These are phyloP conservation scores for Chytriomyces sp. DNA, from an alignment of 192 early-diverging fungal species.

Conservation along the genomic window DNA sequence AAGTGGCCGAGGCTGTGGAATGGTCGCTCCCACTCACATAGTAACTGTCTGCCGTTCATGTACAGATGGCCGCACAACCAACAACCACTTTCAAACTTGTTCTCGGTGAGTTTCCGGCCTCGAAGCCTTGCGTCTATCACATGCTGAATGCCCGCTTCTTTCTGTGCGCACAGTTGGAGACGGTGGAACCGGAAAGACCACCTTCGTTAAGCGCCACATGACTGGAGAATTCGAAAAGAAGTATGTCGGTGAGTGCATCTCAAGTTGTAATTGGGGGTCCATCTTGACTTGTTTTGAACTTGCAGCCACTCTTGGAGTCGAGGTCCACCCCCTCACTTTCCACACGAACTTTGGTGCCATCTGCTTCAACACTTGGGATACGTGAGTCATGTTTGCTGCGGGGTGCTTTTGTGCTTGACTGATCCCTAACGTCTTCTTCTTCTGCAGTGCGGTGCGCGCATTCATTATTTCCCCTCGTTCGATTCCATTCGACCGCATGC, in stretches of 20 bases:
- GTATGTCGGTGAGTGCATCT: slow-evolving; percentile 82
- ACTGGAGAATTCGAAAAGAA: slow-evolving; percentile 99
- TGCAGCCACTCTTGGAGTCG: slow-evolving; percentile 97
- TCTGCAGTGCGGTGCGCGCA: slow-evolving; percentile 4
- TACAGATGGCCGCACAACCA: slow-evolving; percentile 17
- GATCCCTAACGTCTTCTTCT: neutral
- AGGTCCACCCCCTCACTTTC: slow-evolving; percentile 98
- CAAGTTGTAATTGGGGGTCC: slow-evolving; percentile 7
- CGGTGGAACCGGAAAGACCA: slow-evolving; percentile 99
- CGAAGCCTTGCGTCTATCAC: neutral
- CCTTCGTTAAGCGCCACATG: slow-evolving; percentile 99
- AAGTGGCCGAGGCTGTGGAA: too few relatives aligned
- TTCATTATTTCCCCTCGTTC: neutral
- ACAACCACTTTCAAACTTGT: slow-evolving; percentile 87
- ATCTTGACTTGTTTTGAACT: neutral
- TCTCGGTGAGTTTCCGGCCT: slow-evolving; percentile 66
- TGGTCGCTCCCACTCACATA: too few relatives aligned
- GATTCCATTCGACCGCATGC: neutral
- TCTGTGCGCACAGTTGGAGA: slow-evolving; percentile 75
- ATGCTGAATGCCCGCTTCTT: neutral
- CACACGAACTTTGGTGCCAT: slow-evolving; percentile 97
- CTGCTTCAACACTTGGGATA: slow-evolving; percentile 99
- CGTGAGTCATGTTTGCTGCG: slow-evolving; percentile 47
- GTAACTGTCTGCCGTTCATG: too few relatives aligned
- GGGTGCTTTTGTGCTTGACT: slow-evolving; percentile 22